Base-by-base conservation (phyloP, 352 stramenopile genomes). In the Plasmopara muralis region DNA sequence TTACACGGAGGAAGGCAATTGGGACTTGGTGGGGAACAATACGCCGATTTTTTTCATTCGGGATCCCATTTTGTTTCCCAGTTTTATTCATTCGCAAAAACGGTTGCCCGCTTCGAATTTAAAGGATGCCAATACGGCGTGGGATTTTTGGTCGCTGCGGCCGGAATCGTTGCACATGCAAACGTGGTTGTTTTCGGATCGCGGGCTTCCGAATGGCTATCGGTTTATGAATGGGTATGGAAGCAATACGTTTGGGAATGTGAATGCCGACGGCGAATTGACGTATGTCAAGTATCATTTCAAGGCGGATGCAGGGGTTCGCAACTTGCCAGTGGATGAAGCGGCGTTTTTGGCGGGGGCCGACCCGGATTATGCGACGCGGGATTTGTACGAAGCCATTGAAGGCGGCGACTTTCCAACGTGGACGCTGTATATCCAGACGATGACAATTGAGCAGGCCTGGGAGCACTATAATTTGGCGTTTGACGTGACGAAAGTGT, bases 401-500 rank as follows among this genome's bases (percentile, higher is more conserved):
- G 74, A 77, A 33, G 53, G 57, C 4, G 72, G 74, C 2, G 56
- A 89, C 14, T 87, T 57, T 28, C 84, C 85, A 9, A 68, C 63
- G 4, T 95, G 84, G 85, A 91, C 77, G 10, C 37, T 93, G 41
- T 91, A 86, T 54, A 68, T 95, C n/a, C 87, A 96, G 67, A 73
- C 91, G 6, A 96, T 96, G 86, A 87, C 65, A 0, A 66, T 71
- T 5, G 58, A 70, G n/a, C 44, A 96, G 57, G 83, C 85, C 4
- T 9, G 13, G 37, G 35, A 68, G 9, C 52, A 60, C 40, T 60
- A 65, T 25, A 83, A 85, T 29, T 71, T 95, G 54, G 81, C 87
- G 5, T 96, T 96, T 61, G 87, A 96, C 51, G 69, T 96, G 40
- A 96, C 87, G 43, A 96, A 96, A 72, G 64, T 96, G 51, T 96